These are phyloP conservation scores for Trifolium subterraneum DNA, from an alignment of 306 rosid genomes.

Conservation along the genomic window DNA sequence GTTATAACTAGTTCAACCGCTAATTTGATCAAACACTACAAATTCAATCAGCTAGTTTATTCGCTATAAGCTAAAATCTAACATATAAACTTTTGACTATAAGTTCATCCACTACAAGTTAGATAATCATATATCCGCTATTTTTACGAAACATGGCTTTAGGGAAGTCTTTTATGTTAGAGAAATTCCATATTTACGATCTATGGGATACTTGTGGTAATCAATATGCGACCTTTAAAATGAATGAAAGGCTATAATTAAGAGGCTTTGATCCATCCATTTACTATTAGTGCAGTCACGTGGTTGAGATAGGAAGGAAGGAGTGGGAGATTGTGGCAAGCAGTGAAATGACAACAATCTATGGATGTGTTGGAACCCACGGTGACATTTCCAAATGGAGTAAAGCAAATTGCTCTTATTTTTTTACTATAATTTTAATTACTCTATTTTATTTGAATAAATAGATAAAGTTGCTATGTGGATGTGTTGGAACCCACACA, in stretches of 20 bases:
- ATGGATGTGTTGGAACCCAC: conserved; percentile 27
- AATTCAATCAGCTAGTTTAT: no score
- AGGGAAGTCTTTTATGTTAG: no score
- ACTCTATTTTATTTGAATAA: neutral
- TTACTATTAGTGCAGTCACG: neutral
- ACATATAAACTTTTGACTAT: no score
- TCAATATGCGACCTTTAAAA: neutral
- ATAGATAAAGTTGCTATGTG: neutral
- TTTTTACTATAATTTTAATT: neutral
- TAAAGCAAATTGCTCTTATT: neutral
- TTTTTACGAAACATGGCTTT: no score
- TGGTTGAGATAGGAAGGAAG: conserved; percentile 15
- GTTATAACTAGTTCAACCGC: no score
- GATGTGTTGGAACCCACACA: conserved; percentile 8
- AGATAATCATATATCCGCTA: no score
- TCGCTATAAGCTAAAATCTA: no score
- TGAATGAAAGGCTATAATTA: neutral
- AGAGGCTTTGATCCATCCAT: neutral
- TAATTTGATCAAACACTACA: no score
- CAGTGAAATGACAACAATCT: conserved; percentile 8
- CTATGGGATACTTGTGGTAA: neutral
- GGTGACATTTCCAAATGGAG: conserved; percentile 2
- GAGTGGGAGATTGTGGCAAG: neutral
- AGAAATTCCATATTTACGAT: no score
- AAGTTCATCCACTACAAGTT: no score